phyloP scores from a whole-genome alignment of 192 early-diverging fungal species.

The Backusella australiensis region DNA sequence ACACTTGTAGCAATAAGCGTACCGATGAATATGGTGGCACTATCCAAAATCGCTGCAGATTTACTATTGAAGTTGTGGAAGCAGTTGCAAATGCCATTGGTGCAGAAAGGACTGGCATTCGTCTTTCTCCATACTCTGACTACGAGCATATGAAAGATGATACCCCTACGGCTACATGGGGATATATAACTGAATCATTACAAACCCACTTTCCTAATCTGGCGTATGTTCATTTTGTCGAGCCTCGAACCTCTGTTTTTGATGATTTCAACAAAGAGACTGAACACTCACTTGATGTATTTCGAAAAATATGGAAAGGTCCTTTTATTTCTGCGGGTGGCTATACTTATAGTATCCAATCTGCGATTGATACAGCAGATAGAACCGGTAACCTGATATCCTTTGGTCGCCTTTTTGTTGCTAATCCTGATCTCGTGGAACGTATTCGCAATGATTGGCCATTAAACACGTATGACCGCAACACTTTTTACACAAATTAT shows the following conservation, averaged over 20 bases:
- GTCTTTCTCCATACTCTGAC: conserved; percentile 23
- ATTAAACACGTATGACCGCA: conserved; percentile 23
- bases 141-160: conserved; percentile 34
- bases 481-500: conserved; percentile 14
- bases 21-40: conserved; percentile 42
- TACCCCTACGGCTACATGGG: conserved; percentile 22
- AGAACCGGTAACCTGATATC: conserved; percentile 21
- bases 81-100: conserved; percentile 24
- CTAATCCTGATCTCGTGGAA: conserved; percentile 31
- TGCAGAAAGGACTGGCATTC: conserved; percentile 27
- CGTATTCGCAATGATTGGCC: conserved; percentile 18
- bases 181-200: conserved; percentile 14
- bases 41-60: conserved; percentile 27
- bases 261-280: conserved; percentile 30
- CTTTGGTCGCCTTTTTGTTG: conserved; percentile 30
- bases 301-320: conserved; percentile 5
- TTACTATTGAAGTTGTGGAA: conserved; percentile 24
- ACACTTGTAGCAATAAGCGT: conserved; percentile 73
- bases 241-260: conserved; percentile 16
- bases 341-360: conserved; percentile 9
- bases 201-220: conserved; percentile 28
- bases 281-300: not conserved
- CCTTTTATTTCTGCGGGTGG: conserved; percentile 20
- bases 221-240: conserved; percentile 36
- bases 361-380: conserved; percentile 9